Evolutionary conservation across 176 grass and related monocot species (phyloP), one percentile per base, ranked within the genome.

Genomic region (Elaeis guineensis): DNA sequence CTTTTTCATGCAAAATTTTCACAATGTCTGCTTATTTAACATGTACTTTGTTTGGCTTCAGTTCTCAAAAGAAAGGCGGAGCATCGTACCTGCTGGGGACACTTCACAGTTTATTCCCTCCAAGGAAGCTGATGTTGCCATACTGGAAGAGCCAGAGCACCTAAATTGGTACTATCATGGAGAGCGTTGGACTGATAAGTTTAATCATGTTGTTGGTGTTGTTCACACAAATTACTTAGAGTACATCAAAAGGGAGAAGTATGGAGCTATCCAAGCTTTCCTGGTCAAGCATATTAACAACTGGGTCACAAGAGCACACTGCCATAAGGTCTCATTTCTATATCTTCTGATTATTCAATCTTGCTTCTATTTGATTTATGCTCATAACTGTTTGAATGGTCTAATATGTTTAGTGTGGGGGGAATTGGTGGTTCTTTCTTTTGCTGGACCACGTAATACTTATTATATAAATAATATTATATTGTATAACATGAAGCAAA

Each of bases 111-210:
- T 96, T 59, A 87, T 96, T 84, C 71, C 86, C 32, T 84, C 91
- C 54, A 82, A 79, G 48, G 91, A 96, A 68, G 91, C 86, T 63
- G 91, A 96, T 69, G 87, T 96, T 79, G 91, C 91, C 49, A 90
- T 96, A 68, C 72, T 96, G 26, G 92, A 96, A 82, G 87, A 96
- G 79, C 92, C 92, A 20, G 92, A 96, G 64, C 92, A 96, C 77
- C 80, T 96, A 80, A 96, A 96, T 63, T 96, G 92, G 92, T 90
- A 96, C 51, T 86, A 96, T 90, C 92, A 96, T 80, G 92, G 92
- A 59, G 90, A 84, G 59, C 84, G 86, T 51, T 96, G 92, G 92
- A 90, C 91, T 53, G 83, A 90, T 59, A 96, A 96, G 61, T 96
- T 96, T 62, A 96, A 96, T 85, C 80, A 90, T 69, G 92, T 96